These are phyloP conservation scores for Medicago lupulina DNA, from an alignment of 306 rosid species.

Conservation along the genomic window DNA sequence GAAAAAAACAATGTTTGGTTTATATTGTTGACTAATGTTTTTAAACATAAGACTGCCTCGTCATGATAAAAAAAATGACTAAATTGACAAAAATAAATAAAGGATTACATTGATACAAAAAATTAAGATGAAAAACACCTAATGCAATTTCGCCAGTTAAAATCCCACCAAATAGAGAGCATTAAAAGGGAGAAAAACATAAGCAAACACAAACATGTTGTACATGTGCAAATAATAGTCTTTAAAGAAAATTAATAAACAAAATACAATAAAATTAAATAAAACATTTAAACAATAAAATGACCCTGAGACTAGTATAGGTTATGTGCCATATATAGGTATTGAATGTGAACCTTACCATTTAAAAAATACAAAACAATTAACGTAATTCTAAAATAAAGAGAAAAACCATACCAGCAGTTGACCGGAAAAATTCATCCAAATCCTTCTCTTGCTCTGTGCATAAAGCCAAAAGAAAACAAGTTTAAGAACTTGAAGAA, in stretches of 20 bases:
- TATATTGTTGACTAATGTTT: background rate
- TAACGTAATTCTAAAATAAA: background rate
- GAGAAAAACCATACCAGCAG: slow-evolving; percentile 63
- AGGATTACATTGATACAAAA: background rate
- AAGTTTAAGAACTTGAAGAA: slow-evolving; percentile 27
- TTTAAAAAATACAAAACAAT: slow-evolving; percentile 6
- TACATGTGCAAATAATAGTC: background rate
- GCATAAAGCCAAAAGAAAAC: slow-evolving; percentile 37
- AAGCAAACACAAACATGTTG: slow-evolving; percentile 8
- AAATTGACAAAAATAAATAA: background rate
- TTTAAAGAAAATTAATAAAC: background rate
- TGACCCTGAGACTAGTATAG: background rate
- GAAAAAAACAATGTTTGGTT: background rate
- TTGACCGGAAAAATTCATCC: slow-evolving; percentile 85
- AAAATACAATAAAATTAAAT: background rate
- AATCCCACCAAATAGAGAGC: background rate
- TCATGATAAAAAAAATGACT: background rate
- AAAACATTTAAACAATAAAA: background rate
- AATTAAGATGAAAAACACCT: background rate
- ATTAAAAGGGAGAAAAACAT: background rate
- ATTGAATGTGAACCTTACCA: slow-evolving; percentile 6
- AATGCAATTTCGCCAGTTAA: background rate
- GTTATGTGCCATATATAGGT: background rate
- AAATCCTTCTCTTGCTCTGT: slow-evolving; percentile 83
- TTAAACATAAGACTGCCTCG: background rate